These are phyloP conservation scores for Erysimum cheiranthoides DNA, from an alignment of 345 rosid genomes.

Conservation along the genomic window DNA sequence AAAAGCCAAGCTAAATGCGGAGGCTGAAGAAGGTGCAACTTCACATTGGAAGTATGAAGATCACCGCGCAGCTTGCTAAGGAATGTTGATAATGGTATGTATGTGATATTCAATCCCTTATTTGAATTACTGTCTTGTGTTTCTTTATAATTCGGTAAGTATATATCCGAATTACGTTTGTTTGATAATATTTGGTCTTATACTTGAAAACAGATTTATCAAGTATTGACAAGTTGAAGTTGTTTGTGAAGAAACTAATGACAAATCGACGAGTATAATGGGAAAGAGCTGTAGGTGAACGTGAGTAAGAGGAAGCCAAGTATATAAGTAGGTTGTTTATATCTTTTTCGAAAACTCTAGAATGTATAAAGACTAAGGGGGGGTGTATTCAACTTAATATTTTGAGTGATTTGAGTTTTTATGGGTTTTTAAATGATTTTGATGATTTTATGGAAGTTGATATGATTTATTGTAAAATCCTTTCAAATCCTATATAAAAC, in stretches of 20 bases:
- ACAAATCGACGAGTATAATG: background rate
- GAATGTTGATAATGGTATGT: conserved; percentile 14
- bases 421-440: too few relatives aligned
- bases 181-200: too few relatives aligned
- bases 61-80: conserved; percentile 40
- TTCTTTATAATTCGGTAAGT: too few relatives aligned
- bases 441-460: too few relatives aligned
- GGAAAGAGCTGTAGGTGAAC: background rate
- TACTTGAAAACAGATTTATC: background rate
- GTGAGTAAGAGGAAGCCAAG: background rate
- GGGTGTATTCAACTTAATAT: too few relatives aligned
- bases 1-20: conserved; percentile 48
- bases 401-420: too few relatives aligned
- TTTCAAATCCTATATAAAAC: too few relatives aligned
- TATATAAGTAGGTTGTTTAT: background rate
- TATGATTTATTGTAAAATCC: too few relatives aligned
- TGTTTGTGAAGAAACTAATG: background rate
- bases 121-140: too few relatives aligned
- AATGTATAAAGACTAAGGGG: background rate
- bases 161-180: too few relatives aligned
- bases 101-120: background rate
- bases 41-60: conserved; percentile 59
- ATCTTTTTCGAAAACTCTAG: background rate
- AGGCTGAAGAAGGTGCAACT: conserved; percentile 7
- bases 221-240: background rate